Percentiles rank a stretch among this genome's conserved stretches.
Evolutionary conservation across 345 rosid genomes (phyloP).

Genomic region (Pseudoturritis turrita): DNA sequence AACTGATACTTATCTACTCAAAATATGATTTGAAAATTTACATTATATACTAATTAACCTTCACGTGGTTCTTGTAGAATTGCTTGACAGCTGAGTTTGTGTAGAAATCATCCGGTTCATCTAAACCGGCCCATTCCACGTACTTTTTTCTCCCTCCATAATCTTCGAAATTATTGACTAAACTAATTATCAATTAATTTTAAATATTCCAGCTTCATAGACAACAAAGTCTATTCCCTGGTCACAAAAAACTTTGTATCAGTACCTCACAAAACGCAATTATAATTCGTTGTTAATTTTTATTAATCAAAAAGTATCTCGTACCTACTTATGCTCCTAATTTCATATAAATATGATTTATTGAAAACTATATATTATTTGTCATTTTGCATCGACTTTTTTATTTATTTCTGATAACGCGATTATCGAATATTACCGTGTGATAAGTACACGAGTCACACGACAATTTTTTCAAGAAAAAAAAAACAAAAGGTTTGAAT

Average conservation of each 20-base stretch:
- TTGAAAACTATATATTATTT: background rate
- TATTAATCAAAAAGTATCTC: background rate
- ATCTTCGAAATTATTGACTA: conserved; percentile 63
- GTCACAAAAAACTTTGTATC: too few relatives aligned
- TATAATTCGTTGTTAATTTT: background rate
- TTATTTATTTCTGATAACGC: too few relatives aligned
- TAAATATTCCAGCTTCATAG: conserved; percentile 52
- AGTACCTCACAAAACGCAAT: too few relatives aligned
- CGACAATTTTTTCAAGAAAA: background rate
- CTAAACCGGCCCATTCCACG: conserved; percentile 60
- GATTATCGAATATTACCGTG: background rate
- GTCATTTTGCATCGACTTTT: conserved; percentile 3
- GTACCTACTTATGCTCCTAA: conserved; percentile 12
- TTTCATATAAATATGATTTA: background rate
- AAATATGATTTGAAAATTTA: background rate
- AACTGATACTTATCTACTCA: conserved; percentile 2
- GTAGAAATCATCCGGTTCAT: conserved; percentile 56
- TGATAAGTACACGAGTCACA: conserved; percentile 19
- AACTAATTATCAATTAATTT: conserved; percentile 52
- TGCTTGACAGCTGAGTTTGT: conserved; percentile 44
- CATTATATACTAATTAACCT: conserved; percentile 45
- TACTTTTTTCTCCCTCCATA: conserved; percentile 60
- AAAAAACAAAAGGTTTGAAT: conserved; percentile 8
- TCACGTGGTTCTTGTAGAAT: conserved; percentile 61
- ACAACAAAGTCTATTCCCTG: conserved; percentile 79